Evolutionary conservation across 2,329 filamentous ascomycete genomes (phyloP).

Genomic region (Clarireedia monteithiana): DNA sequence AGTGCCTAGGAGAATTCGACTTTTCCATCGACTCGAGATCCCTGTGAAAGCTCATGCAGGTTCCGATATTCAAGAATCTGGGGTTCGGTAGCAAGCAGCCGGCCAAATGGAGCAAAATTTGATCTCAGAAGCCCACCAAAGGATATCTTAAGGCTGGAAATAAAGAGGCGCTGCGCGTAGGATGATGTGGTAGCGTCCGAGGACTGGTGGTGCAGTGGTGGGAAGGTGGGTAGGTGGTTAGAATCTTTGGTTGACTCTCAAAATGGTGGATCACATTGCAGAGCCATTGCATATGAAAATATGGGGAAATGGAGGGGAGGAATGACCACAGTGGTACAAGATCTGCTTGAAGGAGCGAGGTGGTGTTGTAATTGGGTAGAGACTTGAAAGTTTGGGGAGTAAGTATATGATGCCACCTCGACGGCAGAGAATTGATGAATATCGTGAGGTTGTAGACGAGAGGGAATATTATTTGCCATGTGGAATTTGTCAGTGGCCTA

Average conservation of each 20-base stretch:
- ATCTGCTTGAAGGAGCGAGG: background rate
- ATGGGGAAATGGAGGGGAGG: slow-evolving; percentile 5
- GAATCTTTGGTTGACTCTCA: background rate
- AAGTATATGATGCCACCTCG: too few species aligned
- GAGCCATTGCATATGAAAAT: slow-evolving; percentile 3
- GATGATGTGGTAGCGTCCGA: background rate
- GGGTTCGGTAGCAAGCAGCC: slow-evolving; percentile 23
- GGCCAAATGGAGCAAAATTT: slow-evolving; percentile 7
- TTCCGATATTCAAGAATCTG: slow-evolving; percentile 15
- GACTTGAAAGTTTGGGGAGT: background rate
- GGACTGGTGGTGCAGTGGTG: background rate
- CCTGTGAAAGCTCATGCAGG: slow-evolving; percentile 25
- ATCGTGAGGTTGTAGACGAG: background rate
- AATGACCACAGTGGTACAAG: background rate
- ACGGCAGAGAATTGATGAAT: background rate
- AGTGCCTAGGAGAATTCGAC: slow-evolving; percentile 9
- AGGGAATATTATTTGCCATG: background rate
- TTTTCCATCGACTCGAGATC: slow-evolving; percentile 10
- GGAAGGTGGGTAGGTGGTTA: background rate
- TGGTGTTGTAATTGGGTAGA: background rate
- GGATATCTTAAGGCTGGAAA: background rate
- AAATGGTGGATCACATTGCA: slow-evolving; percentile 4
- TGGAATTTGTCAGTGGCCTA: background rate
- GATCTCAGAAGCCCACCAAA: background rate
- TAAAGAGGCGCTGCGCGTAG: background rate